These are phyloP conservation scores for Hibiscus mutabilis DNA, from an alignment of 345 rosid genomes.

Conservation along the genomic window DNA sequence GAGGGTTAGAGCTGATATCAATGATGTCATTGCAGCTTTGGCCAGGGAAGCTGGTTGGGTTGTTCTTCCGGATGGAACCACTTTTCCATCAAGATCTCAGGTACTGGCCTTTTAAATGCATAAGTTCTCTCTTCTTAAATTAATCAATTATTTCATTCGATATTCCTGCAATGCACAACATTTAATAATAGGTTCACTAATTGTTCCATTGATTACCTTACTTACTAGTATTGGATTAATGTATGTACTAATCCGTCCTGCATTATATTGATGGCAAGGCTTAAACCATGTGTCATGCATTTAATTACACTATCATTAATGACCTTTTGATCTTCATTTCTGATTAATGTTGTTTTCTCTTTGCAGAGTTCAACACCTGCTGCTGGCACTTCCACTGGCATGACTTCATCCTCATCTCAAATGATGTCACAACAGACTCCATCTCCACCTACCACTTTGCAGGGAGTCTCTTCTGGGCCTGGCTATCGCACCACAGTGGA, in stretches of 20 bases:
- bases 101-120: slow-evolving; percentile 30
- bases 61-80: slow-evolving; percentile 99
- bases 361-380: slow-evolving; percentile 68
- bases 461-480: slow-evolving; percentile 41
- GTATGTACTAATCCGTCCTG: not conserved
- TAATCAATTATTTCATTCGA: not conserved
- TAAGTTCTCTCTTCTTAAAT: not conserved
- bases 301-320: not conserved
- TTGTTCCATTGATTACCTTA: not conserved
- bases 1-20: slow-evolving; percentile 97
- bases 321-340: slow-evolving; percentile 2
- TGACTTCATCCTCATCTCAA: slow-evolving; percentile 54
- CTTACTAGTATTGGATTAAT: not conserved
- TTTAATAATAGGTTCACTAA: not conserved
- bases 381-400: slow-evolving; percentile 49
- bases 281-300: not conserved
- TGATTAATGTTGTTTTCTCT: slow-evolving; percentile 8
- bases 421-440: slow-evolving; percentile 56
- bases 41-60: slow-evolving; percentile 99
- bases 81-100: slow-evolving; percentile 94
- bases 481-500: slow-evolving; percentile 56
- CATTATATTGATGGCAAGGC: not conserved
- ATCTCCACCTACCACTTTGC: slow-evolving; percentile 49
- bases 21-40: slow-evolving; percentile 96
- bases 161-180: not conserved